These are phyloP conservation scores for Hysterium pulicare DNA, from an alignment of 2,329 filamentous ascomycete species.

Conservation along the genomic window DNA sequence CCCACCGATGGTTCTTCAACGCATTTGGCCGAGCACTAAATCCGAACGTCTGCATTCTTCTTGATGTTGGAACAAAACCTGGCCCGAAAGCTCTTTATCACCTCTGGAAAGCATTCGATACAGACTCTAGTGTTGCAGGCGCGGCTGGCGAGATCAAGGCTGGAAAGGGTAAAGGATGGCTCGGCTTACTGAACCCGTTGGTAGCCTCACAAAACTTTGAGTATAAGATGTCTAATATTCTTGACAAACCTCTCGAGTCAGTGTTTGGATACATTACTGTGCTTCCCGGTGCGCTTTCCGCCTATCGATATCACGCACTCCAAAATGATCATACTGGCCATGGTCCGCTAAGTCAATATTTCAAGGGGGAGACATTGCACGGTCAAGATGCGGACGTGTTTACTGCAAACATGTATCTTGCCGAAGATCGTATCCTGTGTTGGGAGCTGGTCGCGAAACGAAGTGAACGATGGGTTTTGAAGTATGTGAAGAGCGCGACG, in stretches of 20 bases:
- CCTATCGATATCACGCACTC: conserved; percentile 91
- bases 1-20: conserved; percentile 99
- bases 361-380: conserved; percentile 97
- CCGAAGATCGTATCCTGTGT: conserved; percentile 84
- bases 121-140: conserved; percentile 93
- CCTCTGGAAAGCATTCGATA: conserved; percentile 98
- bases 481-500: conserved; percentile 94
- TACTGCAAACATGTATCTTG: conserved; percentile 93
- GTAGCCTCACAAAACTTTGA: conserved; percentile 98
- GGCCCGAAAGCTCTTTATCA: conserved; percentile 91
- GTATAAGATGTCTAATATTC: conserved; percentile 99
- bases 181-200: conserved; percentile 84
- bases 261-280: conserved; percentile 99
- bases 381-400: conserved; percentile 96
- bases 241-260: conserved; percentile 94
- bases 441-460: conserved; percentile 96
- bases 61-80: conserved; percentile 93
- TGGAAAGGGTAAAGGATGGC: conserved; percentile 82
- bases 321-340: conserved; percentile 97
- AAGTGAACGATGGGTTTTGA: conserved; percentile 92
- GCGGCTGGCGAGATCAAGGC: conserved; percentile 98
- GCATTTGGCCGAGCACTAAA: conserved; percentile 90
- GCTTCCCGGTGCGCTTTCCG: conserved; percentile 87
- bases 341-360: conserved; percentile 94
- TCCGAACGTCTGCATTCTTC: conserved; percentile 92